These are phyloP conservation scores for Atkinsonella hypoxylon DNA, from an alignment of 2,329 filamentous ascomycete genomes.

Conservation along the genomic window DNA sequence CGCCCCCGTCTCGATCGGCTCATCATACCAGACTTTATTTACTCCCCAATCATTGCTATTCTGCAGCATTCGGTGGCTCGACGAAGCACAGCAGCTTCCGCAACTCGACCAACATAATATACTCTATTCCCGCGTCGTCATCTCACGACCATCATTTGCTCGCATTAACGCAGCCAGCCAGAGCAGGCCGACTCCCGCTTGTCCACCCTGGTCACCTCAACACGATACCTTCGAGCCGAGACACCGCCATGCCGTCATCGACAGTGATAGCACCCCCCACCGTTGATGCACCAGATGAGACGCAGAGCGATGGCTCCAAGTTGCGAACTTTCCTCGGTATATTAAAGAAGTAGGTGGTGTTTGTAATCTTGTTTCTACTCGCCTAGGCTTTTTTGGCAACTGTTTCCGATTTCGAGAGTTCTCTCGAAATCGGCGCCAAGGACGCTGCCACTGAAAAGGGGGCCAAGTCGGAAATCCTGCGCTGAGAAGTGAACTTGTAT, in stretches of 20 bases:
- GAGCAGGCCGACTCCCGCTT: neutral
- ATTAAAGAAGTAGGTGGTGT: slow-evolving; percentile 62
- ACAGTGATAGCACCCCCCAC: slow-evolving; percentile 19
- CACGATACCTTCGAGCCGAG: neutral
- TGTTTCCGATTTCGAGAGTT: slow-evolving; percentile 1
- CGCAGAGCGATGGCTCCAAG: slow-evolving; percentile 71
- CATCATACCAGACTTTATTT: neutral
- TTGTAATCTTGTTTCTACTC: neutral
- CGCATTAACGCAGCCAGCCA: neutral
- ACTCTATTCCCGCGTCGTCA: neutral
- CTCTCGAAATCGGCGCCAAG: neutral
- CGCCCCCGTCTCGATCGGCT: neutral
- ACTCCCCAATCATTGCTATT: neutral
- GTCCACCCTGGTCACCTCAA: neutral
- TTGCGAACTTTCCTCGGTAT: slow-evolving; percentile 81
- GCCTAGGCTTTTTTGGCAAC: neutral
- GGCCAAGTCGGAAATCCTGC: neutral
- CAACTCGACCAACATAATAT: neutral
- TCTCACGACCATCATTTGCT: neutral
- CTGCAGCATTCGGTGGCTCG: neutral
- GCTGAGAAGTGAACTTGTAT: neutral
- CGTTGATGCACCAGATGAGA: slow-evolving; percentile 29
- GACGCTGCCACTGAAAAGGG: neutral
- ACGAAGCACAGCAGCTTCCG: neutral
- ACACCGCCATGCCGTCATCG: slow-evolving; percentile 26